Percentiles rank a stretch among this genome's conserved stretches.
Conservation (phyloP, 1,139 yeast species). For the Scheffersomyces titani region DNA sequence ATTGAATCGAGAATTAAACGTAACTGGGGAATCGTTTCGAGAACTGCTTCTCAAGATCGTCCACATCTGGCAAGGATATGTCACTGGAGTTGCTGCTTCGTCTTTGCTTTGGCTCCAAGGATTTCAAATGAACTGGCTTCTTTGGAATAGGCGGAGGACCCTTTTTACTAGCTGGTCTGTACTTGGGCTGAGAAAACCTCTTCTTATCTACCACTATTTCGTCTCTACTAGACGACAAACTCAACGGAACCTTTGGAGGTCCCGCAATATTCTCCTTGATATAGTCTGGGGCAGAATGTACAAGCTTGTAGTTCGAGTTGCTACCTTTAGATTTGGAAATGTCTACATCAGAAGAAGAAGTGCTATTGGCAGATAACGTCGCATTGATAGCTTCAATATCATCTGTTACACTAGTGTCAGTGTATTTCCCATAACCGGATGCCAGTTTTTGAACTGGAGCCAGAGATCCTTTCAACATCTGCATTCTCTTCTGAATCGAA, state of each 20-base stretch:
- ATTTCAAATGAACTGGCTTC: slow-evolving; percentile 58
- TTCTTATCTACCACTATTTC: background rate
- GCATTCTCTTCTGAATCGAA: slow-evolving; percentile 70
- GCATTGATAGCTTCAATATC: slow-evolving; percentile 43
- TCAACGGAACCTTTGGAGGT: slow-evolving; percentile 37
- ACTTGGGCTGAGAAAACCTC: background rate
- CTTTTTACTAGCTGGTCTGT: slow-evolving; percentile 17
- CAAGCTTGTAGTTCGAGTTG: background rate
- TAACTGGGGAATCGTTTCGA: slow-evolving; percentile 58
- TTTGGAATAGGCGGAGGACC: slow-evolving; percentile 63
- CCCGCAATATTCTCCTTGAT: slow-evolving; percentile 9
- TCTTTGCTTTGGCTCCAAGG: slow-evolving; percentile 26
- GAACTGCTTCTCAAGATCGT: slow-evolving; percentile 56
- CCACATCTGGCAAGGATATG: slow-evolving; percentile 53
- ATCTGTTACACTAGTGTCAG: slow-evolving; percentile 46
- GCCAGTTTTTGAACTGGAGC: slow-evolving; percentile 60
- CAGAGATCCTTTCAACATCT: slow-evolving; percentile 51
- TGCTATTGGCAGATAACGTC: slow-evolving; percentile 4
- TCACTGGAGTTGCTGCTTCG: slow-evolving; percentile 43
- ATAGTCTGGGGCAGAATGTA: background rate
- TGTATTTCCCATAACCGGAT: slow-evolving; percentile 72
- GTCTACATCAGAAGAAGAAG: slow-evolving; percentile 8
- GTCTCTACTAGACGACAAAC: slow-evolving; percentile 20
- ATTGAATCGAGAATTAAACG: slow-evolving; percentile 23
- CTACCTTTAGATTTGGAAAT: background rate